These are phyloP conservation scores for Silene conica DNA, from an alignment of 148 eudicot genomes.

Conservation along the genomic window DNA sequence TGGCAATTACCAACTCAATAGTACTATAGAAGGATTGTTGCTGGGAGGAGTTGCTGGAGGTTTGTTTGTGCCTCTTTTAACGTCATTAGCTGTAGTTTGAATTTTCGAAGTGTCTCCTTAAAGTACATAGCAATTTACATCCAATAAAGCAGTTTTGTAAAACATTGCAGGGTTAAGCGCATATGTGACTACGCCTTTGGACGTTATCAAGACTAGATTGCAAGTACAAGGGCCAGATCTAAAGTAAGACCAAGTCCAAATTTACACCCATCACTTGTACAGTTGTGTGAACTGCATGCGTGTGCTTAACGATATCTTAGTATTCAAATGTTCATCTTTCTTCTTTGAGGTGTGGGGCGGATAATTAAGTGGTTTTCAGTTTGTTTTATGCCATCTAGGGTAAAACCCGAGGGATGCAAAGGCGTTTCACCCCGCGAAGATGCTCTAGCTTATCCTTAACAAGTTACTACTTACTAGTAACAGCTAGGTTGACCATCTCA, in stretches of 20 bases:
- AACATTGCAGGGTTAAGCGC: constrained; percentile 65
- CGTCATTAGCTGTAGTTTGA: not conserved
- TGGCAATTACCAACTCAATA: constrained; percentile 43
- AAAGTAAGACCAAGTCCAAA: constrained; percentile 36
- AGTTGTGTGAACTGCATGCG: not conserved
- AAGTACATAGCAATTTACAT: not conserved
- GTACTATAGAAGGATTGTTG: constrained; percentile 65
- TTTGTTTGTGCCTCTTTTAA: constrained; percentile 21
- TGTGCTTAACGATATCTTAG: not conserved
- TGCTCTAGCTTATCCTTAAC: no score
- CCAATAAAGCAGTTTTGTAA: not conserved
- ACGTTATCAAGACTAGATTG: constrained; percentile 73
- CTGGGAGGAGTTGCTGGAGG: constrained; percentile 96
- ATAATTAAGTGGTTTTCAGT: not conserved
- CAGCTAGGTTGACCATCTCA: no score
- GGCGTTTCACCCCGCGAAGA: not conserved
- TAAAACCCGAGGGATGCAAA: not conserved
- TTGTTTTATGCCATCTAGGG: not conserved
- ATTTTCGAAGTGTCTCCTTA: not conserved
- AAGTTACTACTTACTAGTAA: no score
- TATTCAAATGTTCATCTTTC: not conserved
- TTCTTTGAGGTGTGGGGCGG: not conserved
- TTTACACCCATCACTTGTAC: not conserved
- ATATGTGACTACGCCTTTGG: constrained; percentile 85
- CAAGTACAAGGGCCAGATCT: constrained; percentile 72